Percentiles rank a stretch among this genome's conserved stretches.
These are phyloP conservation scores for Magnaporthiopsis rhizophila DNA, from an alignment of 2,329 filamentous ascomycete species.

Conservation along the genomic window DNA sequence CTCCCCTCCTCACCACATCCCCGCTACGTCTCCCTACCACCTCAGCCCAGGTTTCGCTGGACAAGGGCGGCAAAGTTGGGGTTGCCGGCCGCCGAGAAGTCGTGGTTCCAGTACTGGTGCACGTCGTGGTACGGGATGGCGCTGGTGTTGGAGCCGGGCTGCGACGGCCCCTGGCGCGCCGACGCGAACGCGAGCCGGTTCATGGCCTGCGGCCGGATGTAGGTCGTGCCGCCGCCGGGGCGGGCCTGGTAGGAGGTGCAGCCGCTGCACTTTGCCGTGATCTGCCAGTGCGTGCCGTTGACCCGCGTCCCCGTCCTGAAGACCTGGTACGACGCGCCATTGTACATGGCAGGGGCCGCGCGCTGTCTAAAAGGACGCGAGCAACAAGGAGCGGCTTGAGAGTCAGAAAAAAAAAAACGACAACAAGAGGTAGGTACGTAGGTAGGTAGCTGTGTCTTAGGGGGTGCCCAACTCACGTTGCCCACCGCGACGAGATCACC, in stretches of 20 bases:
- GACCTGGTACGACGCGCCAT: conserved; percentile 22
- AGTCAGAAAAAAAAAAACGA: background rate
- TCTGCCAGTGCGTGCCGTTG: conserved; percentile 33
- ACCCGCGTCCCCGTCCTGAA: conserved; percentile 27
- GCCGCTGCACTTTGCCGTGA: conserved; percentile 31
- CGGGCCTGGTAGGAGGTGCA: conserved; percentile 32
- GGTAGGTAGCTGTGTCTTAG: no score
- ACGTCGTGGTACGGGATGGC: conserved; percentile 35
- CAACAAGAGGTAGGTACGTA: no score
- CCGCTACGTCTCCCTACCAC: background rate
- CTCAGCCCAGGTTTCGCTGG: background rate
- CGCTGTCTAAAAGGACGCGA: background rate
- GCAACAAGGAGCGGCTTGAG: no score
- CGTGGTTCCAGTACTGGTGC: conserved; percentile 32
- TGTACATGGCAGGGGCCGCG: conserved; percentile 13
- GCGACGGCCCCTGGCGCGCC: conserved; percentile 26
- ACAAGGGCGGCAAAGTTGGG: conserved; percentile 20
- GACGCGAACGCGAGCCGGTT: conserved; percentile 33
- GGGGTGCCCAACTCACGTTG: background rate
- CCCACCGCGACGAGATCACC: conserved; percentile 29
- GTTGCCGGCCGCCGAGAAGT: conserved; percentile 25
- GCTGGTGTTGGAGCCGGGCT: conserved; percentile 25
- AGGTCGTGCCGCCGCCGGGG: conserved; percentile 23
- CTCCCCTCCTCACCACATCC: background rate
- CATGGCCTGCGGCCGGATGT: conserved; percentile 28